Base-by-base conservation (phyloP, 768 basidiomycete genomes). In the Lactarius tabidus region DNA sequence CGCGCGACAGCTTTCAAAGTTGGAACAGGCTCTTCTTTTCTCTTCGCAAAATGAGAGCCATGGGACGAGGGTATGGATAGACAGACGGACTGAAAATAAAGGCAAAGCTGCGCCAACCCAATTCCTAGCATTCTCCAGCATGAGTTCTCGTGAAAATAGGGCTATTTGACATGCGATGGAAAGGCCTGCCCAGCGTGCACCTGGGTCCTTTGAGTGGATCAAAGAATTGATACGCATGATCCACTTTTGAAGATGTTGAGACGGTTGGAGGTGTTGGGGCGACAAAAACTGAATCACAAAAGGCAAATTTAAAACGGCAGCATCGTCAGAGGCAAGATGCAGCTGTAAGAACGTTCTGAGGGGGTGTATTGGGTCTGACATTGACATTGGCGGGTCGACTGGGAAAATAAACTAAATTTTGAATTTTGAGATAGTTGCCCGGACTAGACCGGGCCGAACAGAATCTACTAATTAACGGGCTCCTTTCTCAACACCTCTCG, bases 171-270 rank as follows among this genome's bases (percentile, higher is more conserved):
- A 78, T 1, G 92, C 91, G 55, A 93, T 75, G 70, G 85, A 89
- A 38, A 93, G 78, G 10, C 90, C 92, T 26, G 88, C 86, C 92
- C 92, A 94, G 63, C 89, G 83, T 59, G 84, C 85, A 48, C 84
- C 87, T n/a, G 85, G 72, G 70, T 90, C 85, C 76, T 89, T 91
- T 20, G 92, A 87, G 71, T 89, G 87, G 57, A 93, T 78, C 59
- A 93, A 77, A 3, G 91, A 85, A 69, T 84, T 85, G 66, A 93
- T 78, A 63, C 91, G 82, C n/a, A 83, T 79, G 15, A 80, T 79
- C 91, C 91, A 94, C 81, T 91, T 91, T 62, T 84, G 77, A 12
- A 85, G 77, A 72, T 92, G 87, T 3, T 85, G 70, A 3, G 90
- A 91, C 0, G 88, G 84, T 2, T 71, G 58, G 56, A 93, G 82